Conservation (phyloP, 106 monocot genomes). For the Chionographis japonica region DNA sequence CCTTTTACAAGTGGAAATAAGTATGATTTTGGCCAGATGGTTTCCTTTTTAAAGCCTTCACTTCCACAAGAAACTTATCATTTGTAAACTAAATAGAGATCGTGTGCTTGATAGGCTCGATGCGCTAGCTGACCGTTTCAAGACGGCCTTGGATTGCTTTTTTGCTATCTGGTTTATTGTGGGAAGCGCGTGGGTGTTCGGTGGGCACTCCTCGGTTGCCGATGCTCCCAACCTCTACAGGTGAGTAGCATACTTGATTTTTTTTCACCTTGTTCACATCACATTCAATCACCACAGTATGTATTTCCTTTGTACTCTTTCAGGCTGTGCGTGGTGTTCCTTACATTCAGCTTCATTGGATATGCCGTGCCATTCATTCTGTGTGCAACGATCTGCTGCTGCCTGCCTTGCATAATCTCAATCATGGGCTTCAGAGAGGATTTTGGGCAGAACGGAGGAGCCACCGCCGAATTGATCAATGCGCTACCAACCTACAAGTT, state of each 20-base stretch:
- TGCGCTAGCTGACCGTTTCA: slow-evolving; percentile 65
- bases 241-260: slow-evolving; percentile 5
- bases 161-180: slow-evolving; percentile 54
- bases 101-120: slow-evolving; percentile 32
- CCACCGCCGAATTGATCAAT: slow-evolving; percentile 37
- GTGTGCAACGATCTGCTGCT: slow-evolving; percentile 45
- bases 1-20: too few species aligned
- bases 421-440: slow-evolving; percentile 46
- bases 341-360: slow-evolving; percentile 43
- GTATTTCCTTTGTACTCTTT: not conserved
- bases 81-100: not conserved
- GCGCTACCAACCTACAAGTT: slow-evolving; percentile 40
- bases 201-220: slow-evolving; percentile 32
- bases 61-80: too few species aligned
- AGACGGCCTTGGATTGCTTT: slow-evolving; percentile 46
- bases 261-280: not conserved
- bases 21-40: too few species aligned
- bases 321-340: slow-evolving; percentile 54
- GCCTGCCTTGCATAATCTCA: slow-evolving; percentile 45
- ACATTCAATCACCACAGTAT: not conserved
- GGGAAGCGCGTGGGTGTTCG: slow-evolving; percentile 48
- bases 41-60: too few species aligned
- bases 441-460: slow-evolving; percentile 36
- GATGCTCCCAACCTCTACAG: slow-evolving; percentile 53
- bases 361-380: slow-evolving; percentile 49